These are phyloP conservation scores for Metarhizium humberi DNA, from an alignment of 2,329 filamentous ascomycete species.

Conservation along the genomic window DNA sequence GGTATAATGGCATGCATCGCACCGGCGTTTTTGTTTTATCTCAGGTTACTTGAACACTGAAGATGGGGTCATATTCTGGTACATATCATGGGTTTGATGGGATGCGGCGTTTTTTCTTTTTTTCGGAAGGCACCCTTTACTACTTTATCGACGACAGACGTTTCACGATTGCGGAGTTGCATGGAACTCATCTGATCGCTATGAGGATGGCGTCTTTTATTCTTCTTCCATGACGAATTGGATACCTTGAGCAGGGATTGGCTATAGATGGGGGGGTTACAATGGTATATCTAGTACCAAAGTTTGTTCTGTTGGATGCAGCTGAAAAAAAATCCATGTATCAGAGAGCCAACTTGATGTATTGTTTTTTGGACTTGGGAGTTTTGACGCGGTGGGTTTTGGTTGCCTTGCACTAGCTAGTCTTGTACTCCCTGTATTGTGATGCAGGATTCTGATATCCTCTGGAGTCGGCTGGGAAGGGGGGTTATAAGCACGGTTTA, in stretches of 20 bases:
- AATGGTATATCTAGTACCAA: neutral
- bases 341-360: too few species aligned
- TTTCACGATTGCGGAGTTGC: neutral
- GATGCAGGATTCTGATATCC: neutral
- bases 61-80: neutral
- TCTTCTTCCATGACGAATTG: neutral
- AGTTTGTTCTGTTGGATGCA: neutral
- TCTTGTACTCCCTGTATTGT: too few species aligned
- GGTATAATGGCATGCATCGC: constrained; percentile 2
- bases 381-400: too few species aligned
- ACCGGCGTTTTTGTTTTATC: constrained; percentile 2
- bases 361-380: too few species aligned
- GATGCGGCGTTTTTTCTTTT: neutral
- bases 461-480: neutral
- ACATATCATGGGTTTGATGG: constrained; percentile 1
- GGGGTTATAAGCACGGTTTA: neutral
- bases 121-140: neutral
- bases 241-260: neutral
- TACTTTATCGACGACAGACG: neutral
- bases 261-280: neutral
- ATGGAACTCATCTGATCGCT: neutral
- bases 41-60: neutral
- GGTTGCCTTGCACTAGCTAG: too few species aligned
- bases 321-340: too few species aligned
- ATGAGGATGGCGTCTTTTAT: neutral